Percentiles rank a stretch among this genome's conserved stretches.
Conservation (phyloP, 257 asterid species). For the Solanum chiquidenum region DNA sequence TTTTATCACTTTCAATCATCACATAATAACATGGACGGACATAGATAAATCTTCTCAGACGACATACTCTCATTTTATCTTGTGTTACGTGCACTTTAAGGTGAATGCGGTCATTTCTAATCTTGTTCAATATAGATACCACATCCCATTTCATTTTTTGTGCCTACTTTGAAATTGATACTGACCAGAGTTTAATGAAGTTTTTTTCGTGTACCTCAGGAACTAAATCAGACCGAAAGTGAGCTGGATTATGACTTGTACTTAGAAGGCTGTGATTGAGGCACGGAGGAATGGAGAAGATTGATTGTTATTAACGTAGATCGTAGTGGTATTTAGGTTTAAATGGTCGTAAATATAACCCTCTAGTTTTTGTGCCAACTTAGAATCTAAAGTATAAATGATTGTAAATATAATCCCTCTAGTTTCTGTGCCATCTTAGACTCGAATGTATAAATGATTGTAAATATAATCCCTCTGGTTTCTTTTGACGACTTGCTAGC, state of each 20-base stretch:
- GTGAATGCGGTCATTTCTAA: background rate
- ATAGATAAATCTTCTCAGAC: background rate
- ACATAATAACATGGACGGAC: background rate
- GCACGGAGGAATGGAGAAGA: background rate
- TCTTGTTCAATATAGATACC: background rate
- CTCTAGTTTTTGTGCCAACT: background rate
- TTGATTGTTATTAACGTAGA: background rate
- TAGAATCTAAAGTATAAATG: background rate
- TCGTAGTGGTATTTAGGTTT: background rate
- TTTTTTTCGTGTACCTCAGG: background rate
- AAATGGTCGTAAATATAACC: background rate
- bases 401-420: background rate
- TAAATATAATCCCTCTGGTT: background rate
- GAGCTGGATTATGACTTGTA: background rate
- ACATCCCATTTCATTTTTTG: background rate
- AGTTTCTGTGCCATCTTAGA: background rate
- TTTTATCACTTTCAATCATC: background rate
- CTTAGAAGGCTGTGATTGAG: background rate
- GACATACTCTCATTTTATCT: background rate
- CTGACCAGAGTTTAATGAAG: background rate
- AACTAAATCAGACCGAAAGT: background rate
- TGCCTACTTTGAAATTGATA: background rate
- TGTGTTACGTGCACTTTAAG: background rate
- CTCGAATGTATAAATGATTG: background rate
- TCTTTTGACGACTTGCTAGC: background rate